A percentile compares a stretch with the other conserved stretches of the same genome.
These are phyloP conservation scores for Chaetoceros muelleri DNA, from an alignment of 108 stramenopile genomes.

Conservation along the genomic window DNA sequence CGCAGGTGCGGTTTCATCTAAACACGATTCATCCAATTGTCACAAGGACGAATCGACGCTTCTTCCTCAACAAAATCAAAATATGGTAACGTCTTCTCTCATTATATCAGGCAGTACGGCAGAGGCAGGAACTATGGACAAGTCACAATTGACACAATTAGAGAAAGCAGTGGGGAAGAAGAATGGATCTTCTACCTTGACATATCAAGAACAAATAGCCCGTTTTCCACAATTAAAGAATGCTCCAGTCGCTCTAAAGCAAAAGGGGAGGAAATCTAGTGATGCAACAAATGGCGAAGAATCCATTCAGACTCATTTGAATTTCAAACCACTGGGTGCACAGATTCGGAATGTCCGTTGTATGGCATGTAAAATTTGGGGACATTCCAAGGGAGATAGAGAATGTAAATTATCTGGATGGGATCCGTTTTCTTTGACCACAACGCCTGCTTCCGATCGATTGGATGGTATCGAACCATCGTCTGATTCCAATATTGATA, in stretches of 20 bases:
- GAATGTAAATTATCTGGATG: constrained; percentile 70
- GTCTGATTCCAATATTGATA: too few relatives aligned
- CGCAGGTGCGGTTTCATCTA: constrained; percentile 23
- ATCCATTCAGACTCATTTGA: constrained; percentile 28
- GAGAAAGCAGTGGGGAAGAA: constrained; percentile 72
- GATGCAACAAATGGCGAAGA: constrained; percentile 20
- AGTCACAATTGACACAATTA: constrained; percentile 27
- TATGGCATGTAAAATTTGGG: constrained; percentile 70
- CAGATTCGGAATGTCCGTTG: constrained; percentile 73
- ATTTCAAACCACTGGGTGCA: constrained; percentile 70
- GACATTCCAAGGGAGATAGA: constrained; percentile 69
- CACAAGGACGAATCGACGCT: background rate
- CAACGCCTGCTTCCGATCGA: background rate
- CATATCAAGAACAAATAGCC: constrained; percentile 60
- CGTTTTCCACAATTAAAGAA: constrained; percentile 74
- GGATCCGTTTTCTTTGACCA: constrained; percentile 52
- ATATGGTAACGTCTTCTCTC: background rate
- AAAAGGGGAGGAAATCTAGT: constrained; percentile 26
- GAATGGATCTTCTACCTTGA: constrained; percentile 26
- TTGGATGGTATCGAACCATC: too few relatives aligned
- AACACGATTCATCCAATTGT: too few relatives aligned
- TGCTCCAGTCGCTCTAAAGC: constrained; percentile 52
- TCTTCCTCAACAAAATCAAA: background rate
- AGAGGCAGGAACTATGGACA: constrained; percentile 2
- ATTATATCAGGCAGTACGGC: background rate